Evolutionary conservation across 1,284 basidiomycete genomes (phyloP).

Genomic region (Fomitopsis pinicola): DNA sequence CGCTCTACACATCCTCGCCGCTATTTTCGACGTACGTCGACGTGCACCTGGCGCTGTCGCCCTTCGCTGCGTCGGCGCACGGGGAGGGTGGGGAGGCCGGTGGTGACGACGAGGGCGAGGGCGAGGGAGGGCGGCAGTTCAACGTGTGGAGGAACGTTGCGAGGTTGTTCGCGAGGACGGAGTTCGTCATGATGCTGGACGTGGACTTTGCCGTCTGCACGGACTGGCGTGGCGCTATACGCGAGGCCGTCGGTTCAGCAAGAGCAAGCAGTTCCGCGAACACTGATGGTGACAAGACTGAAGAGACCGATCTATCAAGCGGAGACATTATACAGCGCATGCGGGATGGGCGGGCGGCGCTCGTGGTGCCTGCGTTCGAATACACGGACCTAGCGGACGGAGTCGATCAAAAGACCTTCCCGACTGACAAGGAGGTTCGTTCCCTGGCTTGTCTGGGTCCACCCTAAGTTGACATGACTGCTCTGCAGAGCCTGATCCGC

Average conservation of each 20-base stretch:
- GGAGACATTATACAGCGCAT: slow-evolving; percentile 32
- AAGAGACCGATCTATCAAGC: slow-evolving; percentile 15
- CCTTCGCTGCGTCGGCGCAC: slow-evolving; percentile 39
- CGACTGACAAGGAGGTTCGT: slow-evolving; percentile 59
- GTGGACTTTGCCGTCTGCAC: slow-evolving; percentile 84
- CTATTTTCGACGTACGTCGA: slow-evolving; percentile 71
- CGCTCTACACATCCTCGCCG: slow-evolving; percentile 59
- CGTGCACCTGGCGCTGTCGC: slow-evolving; percentile 82
- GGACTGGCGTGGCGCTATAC: slow-evolving; percentile 61
- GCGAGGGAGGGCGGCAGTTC: slow-evolving; percentile 61
- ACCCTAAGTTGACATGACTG: too few species aligned
- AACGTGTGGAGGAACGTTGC: slow-evolving; percentile 86
- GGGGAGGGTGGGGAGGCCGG: background rate
- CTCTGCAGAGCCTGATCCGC: slow-evolving; percentile 45
- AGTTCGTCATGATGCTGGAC: slow-evolving; percentile 85
- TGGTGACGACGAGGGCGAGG: slow-evolving; percentile 9
- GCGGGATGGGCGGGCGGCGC: slow-evolving; percentile 52
- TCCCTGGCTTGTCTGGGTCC: background rate
- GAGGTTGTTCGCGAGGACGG: slow-evolving; percentile 73
- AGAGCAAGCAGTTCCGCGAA: background rate
- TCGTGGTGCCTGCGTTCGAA: slow-evolving; percentile 81
- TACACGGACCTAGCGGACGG: slow-evolving; percentile 62
- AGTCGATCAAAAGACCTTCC: slow-evolving; percentile 52
- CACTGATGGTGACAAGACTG: background rate
- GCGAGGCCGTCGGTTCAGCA: slow-evolving; percentile 19